Conservation (phyloP, 176 grass and related monocot genomes). For the Saccharum officinarum region DNA sequence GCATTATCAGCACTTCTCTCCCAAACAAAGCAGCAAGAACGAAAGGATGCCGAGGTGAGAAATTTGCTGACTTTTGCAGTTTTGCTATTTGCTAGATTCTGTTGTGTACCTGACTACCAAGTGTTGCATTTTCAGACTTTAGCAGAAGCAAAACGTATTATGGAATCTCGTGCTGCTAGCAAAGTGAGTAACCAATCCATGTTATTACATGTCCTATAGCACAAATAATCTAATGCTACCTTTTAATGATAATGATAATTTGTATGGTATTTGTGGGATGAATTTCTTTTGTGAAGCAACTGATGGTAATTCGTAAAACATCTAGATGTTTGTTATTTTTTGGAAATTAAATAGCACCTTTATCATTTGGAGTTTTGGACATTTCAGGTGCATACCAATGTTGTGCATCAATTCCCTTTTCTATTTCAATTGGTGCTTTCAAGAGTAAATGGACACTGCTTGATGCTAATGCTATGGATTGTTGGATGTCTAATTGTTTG, state of each 20-base stretch:
- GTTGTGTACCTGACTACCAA: conserved; percentile 15
- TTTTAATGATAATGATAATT: not conserved
- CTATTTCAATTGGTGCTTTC: conserved; percentile 6
- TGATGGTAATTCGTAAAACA: not conserved
- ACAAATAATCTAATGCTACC: conserved; percentile 1
- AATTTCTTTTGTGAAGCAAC: not conserved
- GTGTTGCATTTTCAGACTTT: conserved; percentile 63
- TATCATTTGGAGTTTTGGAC: not conserved
- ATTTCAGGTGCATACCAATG: not conserved
- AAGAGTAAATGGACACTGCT: not conserved
- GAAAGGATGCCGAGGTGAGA: conserved; percentile 80
- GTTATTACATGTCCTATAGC: conserved; percentile 14
- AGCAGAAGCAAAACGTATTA: conserved; percentile 90
- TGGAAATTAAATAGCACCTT: not conserved
- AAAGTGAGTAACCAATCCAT: conserved; percentile 60
- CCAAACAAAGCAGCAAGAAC: conserved; percentile 86
- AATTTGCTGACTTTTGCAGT: conserved; percentile 24
- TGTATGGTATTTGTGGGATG: conserved; percentile 4
- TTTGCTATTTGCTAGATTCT: conserved; percentile 19
- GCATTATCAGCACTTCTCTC: conserved; percentile 81
- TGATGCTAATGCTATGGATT: conserved; percentile 15
- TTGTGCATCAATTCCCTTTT: not conserved
- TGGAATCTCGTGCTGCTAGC: conserved; percentile 81
- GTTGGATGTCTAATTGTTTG: conserved; percentile 26
- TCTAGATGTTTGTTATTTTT: conserved; percentile 2